Conservation (phyloP, 2,329 filamentous ascomycete species). For the Aspergillus quadricinctus region DNA sequence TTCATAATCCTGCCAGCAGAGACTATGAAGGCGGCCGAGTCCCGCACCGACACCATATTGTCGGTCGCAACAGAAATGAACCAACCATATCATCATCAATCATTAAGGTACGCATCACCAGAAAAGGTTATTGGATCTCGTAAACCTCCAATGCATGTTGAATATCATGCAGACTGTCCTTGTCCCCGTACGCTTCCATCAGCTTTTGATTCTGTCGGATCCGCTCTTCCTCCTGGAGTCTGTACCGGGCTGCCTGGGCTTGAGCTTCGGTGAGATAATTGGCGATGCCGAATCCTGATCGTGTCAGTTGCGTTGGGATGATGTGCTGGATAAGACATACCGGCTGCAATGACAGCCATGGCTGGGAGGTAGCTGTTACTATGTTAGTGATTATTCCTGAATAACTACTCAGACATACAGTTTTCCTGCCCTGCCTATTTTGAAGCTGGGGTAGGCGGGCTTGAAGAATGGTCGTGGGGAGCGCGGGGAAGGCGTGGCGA, state of each 20-base stretch:
- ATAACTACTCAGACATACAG: slow-evolving; percentile 4
- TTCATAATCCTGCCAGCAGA: background rate
- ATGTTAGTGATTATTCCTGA: background rate
- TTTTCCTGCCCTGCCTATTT: slow-evolving; percentile 1
- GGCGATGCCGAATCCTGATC: slow-evolving; percentile 15
- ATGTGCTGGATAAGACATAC: slow-evolving; percentile 1
- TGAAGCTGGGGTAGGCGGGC: slow-evolving; percentile 2
- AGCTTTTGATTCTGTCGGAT: slow-evolving; percentile 36
- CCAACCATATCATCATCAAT: background rate
- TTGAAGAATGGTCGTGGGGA: slow-evolving; percentile 11
- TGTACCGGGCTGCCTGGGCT: background rate
- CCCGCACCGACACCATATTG: no score
- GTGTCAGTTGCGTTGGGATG: background rate
- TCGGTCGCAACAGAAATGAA: background rate
- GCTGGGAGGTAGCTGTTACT: slow-evolving; percentile 12
- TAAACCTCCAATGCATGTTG: slow-evolving; percentile 43
- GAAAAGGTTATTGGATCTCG: slow-evolving; percentile 30
- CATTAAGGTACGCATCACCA: background rate
- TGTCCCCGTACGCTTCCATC: slow-evolving; percentile 46
- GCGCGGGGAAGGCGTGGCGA: slow-evolving; percentile 2
- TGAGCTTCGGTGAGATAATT: slow-evolving; percentile 7
- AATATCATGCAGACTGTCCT: slow-evolving; percentile 41
- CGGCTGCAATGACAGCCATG: slow-evolving; percentile 13
- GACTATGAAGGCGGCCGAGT: background rate
- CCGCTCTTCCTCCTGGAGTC: slow-evolving; percentile 27